Percentiles rank a stretch among this genome's conserved stretches.
Conservation (phyloP, 306 rosid species). For the Vigna angularis region DNA sequence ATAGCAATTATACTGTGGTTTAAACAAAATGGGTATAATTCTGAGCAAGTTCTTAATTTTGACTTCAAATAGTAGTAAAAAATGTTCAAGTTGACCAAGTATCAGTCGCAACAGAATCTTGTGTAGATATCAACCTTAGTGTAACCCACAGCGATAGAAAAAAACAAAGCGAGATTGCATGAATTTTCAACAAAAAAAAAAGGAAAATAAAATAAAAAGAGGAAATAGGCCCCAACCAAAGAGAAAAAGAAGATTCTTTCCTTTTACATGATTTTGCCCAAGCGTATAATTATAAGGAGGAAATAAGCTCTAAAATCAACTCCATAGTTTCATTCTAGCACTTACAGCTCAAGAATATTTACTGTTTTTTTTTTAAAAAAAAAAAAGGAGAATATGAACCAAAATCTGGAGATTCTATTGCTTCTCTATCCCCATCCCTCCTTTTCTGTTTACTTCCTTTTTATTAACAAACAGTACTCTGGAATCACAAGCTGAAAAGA, state of each 20-base stretch:
- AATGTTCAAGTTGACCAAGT: slow-evolving; percentile 12
- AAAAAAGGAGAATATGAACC: background rate
- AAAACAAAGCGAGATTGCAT: background rate
- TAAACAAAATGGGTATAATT: background rate
- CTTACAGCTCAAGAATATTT: slow-evolving; percentile 21
- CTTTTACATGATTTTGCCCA: background rate
- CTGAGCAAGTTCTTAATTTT: slow-evolving; percentile 9
- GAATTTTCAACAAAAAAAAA: background rate
- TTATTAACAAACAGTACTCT: background rate
- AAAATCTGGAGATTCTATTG: slow-evolving; percentile 43
- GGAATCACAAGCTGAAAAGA: slow-evolving; percentile 33
- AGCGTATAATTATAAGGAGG: slow-evolving; percentile 20
- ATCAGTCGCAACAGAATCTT: background rate
- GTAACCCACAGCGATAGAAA: background rate
- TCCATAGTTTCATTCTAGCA: slow-evolving; percentile 12
- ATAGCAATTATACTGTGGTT: background rate
- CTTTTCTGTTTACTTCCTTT: slow-evolving; percentile 13
- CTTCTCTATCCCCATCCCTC: background rate
- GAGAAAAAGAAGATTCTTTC: background rate
- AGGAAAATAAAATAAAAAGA: background rate
- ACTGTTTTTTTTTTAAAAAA: background rate
- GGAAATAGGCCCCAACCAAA: slow-evolving; percentile 2
- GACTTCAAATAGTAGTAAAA: slow-evolving; percentile 11
- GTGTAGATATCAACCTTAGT: background rate
- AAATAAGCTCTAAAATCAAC: slow-evolving; percentile 4